phyloP scores from a whole-genome alignment of 1,284 basidiomycete species.

The Irpex lacteus region DNA sequence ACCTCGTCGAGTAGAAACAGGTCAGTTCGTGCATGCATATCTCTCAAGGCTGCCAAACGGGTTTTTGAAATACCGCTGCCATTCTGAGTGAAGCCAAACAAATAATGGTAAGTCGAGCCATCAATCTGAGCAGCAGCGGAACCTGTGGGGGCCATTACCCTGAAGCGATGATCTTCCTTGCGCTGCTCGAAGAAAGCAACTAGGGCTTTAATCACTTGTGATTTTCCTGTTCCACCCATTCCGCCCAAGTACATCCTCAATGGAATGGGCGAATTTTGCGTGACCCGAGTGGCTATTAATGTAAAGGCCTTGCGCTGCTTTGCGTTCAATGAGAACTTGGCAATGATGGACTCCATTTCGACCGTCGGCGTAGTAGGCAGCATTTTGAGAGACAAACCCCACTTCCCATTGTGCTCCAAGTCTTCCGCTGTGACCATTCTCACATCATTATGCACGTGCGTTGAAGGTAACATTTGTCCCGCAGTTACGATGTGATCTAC shows the following conservation, averaged over 20 bases:
- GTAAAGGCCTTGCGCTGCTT: slow-evolving; percentile 34
- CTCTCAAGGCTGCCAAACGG: background rate
- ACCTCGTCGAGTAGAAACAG: background rate
- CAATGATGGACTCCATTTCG: background rate
- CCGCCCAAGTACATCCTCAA: slow-evolving; percentile 36
- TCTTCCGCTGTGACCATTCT: too few relatives aligned
- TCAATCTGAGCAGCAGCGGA: slow-evolving; percentile 32
- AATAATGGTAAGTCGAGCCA: slow-evolving; percentile 37
- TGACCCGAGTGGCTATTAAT: slow-evolving; percentile 30
- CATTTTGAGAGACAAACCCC: too few relatives aligned
- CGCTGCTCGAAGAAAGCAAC: slow-evolving; percentile 23
- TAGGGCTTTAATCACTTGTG: slow-evolving; percentile 36
- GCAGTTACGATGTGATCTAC: too few relatives aligned
- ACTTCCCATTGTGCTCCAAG: too few relatives aligned
- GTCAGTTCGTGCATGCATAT: background rate
- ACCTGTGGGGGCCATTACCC: slow-evolving; percentile 36
- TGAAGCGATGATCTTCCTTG: slow-evolving; percentile 20
- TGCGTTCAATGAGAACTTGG: slow-evolving; percentile 20
- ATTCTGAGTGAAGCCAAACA: slow-evolving; percentile 25
- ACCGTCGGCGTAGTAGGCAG: too few relatives aligned
- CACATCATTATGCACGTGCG: too few relatives aligned
- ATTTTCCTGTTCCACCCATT: slow-evolving; percentile 39
- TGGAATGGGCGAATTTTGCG: slow-evolving; percentile 11
- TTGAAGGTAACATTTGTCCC: too few relatives aligned
- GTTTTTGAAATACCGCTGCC: background rate